phyloP scores from a whole-genome alignment of 73 alveolate species.

The Paraurostyla sp. region DNA sequence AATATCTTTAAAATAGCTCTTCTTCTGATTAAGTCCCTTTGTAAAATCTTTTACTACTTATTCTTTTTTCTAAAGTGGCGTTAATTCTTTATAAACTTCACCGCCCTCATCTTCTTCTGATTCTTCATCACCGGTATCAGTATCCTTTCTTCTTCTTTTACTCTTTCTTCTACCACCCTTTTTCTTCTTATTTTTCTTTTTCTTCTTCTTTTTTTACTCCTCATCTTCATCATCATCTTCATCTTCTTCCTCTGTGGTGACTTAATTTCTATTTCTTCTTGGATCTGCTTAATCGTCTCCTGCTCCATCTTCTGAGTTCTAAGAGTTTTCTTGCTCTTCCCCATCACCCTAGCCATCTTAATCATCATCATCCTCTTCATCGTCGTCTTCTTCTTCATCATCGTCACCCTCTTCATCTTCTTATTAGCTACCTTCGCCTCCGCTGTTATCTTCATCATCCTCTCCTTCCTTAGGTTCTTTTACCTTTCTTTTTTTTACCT shows the following conservation, averaged over 20 bases:
- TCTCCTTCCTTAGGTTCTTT: neutral
- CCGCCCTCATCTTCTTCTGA: neutral
- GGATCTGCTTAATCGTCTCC: neutral
- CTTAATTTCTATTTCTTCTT: neutral
- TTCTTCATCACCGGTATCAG: slow-evolving; percentile 6
- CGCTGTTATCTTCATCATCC: slow-evolving; percentile 21
- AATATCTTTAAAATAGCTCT: slow-evolving; percentile 41
- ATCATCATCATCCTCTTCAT: neutral
- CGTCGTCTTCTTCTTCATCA: neutral
- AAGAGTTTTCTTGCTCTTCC: neutral
- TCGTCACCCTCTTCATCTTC: slow-evolving; percentile 15
- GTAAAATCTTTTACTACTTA: neutral
- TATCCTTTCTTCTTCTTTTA: neutral
- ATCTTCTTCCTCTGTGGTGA: neutral
- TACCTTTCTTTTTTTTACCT: slow-evolving; percentile 12
- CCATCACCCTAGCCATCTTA: neutral
- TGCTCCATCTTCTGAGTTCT: neutral
- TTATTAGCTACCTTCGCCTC: neutral
- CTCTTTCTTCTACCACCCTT: neutral
- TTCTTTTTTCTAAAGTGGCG: neutral
- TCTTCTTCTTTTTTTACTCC: slow-evolving; percentile 1
- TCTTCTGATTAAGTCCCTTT: neutral
- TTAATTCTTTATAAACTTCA: neutral
- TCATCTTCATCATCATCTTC: slow-evolving; percentile 38
- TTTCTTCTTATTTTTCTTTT: neutral